A percentile compares a stretch with the other conserved stretches of the same genome.
These are phyloP conservation scores for Toxicodendron radicans DNA, from an alignment of 345 rosid genomes.

Conservation along the genomic window DNA sequence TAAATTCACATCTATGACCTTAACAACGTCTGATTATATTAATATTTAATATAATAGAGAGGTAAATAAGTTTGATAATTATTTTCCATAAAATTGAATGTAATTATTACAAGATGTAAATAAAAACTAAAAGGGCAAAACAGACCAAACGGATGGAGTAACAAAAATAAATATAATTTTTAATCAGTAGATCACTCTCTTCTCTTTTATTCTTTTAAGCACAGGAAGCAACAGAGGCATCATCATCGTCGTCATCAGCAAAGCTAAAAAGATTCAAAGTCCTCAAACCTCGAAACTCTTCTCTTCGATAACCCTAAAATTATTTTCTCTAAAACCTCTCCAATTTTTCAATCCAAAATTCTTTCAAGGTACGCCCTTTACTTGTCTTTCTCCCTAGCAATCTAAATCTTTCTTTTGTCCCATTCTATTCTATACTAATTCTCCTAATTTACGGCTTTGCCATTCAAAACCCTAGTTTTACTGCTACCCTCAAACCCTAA, in stretches of 20 bases:
- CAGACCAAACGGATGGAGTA: not conserved
- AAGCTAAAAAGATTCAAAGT: constrained; percentile 48
- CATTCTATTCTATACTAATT: constrained; percentile 9
- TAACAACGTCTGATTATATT: too few species aligned
- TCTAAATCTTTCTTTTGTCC: constrained; percentile 10
- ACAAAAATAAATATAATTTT: not conserved
- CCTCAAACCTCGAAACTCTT: constrained; percentile 36
- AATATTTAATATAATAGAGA: too few species aligned
- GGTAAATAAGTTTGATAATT: too few species aligned
- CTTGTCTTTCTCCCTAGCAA: constrained; percentile 1
- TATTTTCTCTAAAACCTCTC: not conserved
- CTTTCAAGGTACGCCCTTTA: constrained; percentile 26
- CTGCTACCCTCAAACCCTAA: constrained; percentile 13
- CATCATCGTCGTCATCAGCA: constrained; percentile 31
- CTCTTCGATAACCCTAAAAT: constrained; percentile 17
- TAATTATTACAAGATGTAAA: too few species aligned
- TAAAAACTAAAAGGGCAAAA: constrained; percentile 25
- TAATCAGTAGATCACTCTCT: constrained; percentile 19
- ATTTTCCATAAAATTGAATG: too few species aligned
- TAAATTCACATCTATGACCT: too few species aligned
- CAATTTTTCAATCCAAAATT: constrained; percentile 29
- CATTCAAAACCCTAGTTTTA: constrained; percentile 55
- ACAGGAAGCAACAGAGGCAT: constrained; percentile 23
- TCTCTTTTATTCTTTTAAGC: constrained; percentile 19
- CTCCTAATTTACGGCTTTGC: constrained; percentile 32